phyloP scores from a whole-genome alignment of 306 rosid genomes.

The Lathyrus tuberosus region DNA sequence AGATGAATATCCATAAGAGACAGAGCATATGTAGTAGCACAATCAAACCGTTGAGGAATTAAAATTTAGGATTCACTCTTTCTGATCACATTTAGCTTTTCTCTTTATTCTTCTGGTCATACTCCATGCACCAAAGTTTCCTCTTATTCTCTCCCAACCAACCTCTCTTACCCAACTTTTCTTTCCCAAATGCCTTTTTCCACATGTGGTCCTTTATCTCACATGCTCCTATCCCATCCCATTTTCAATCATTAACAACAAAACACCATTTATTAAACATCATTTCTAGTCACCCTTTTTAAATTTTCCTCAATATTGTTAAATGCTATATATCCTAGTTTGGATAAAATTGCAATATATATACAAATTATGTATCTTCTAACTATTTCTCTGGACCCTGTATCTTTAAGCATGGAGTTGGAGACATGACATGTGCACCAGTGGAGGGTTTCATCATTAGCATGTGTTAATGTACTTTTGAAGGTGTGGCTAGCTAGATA shows the following conservation, averaged over 20 bases:
- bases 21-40: neutral
- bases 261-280: slow-evolving; percentile 22
- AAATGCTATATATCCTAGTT: slow-evolving; percentile 18
- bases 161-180: too few species aligned
- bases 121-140: slow-evolving; percentile 42
- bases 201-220: slow-evolving; percentile 46
- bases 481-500: slow-evolving; percentile 38
- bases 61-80: slow-evolving; percentile 28
- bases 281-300: slow-evolving; percentile 42
- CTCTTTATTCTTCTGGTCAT: slow-evolving; percentile 47
- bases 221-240: slow-evolving; percentile 49
- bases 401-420: slow-evolving; percentile 35
- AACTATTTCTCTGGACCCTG: slow-evolving; percentile 26
- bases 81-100: slow-evolving; percentile 35
- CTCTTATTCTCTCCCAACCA: slow-evolving; percentile 42
- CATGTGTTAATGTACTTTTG: slow-evolving; percentile 34
- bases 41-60: slow-evolving; percentile 19
- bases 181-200: too few species aligned
- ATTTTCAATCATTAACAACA: slow-evolving; percentile 44
- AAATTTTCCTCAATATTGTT: neutral
- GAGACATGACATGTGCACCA: slow-evolving; percentile 46
- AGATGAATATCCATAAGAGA: too few species aligned
- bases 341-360: slow-evolving; percentile 33
- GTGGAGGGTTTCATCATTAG: slow-evolving; percentile 39
- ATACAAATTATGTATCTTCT: slow-evolving; percentile 35